These are phyloP conservation scores for Anthracocystis walkeri DNA, from an alignment of 1,284 basidiomycete genomes.

Conservation along the genomic window DNA sequence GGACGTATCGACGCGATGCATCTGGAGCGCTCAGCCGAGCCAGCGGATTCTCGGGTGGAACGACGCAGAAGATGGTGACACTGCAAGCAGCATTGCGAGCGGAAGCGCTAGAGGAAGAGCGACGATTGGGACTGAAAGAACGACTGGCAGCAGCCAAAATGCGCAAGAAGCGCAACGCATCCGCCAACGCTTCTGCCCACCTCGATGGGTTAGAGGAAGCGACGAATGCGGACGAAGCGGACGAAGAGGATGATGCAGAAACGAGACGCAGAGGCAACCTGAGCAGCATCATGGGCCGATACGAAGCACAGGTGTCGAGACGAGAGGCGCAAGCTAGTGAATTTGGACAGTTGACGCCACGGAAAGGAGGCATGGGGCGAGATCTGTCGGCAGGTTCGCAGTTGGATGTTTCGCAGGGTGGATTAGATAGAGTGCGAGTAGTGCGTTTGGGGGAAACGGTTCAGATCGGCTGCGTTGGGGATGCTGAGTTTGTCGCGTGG, in stretches of 20 bases:
- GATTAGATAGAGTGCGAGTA: constrained; percentile 27
- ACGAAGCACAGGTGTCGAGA: constrained; percentile 36
- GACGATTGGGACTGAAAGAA: constrained; percentile 46
- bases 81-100: constrained; percentile 57
- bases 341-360: constrained; percentile 30
- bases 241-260: constrained; percentile 15
- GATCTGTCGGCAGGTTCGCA: constrained; percentile 27
- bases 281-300: constrained; percentile 49
- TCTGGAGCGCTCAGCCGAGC: constrained; percentile 42
- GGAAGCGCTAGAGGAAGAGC: constrained; percentile 62
- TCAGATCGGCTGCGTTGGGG: constrained; percentile 40
- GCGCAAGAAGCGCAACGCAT: constrained; percentile 34
- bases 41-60: constrained; percentile 40
- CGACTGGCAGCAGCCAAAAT: constrained; percentile 25
- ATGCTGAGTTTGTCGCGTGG: constrained; percentile 29
- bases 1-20: constrained; percentile 35
- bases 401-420: constrained; percentile 13
- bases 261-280: constrained; percentile 5
- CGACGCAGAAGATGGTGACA: constrained; percentile 49
- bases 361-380: constrained; percentile 14
- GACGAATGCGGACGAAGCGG: constrained; percentile 18
- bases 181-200: constrained; percentile 21
- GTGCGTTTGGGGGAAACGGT: constrained; percentile 13
- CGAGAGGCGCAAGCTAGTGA: constrained; percentile 36
- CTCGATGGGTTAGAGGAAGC: constrained; percentile 29